A percentile compares a stretch with the other conserved stretches of the same genome.
Evolutionary conservation across 345 rosid genomes (phyloP).

Genomic region (Acer saccharum): DNA sequence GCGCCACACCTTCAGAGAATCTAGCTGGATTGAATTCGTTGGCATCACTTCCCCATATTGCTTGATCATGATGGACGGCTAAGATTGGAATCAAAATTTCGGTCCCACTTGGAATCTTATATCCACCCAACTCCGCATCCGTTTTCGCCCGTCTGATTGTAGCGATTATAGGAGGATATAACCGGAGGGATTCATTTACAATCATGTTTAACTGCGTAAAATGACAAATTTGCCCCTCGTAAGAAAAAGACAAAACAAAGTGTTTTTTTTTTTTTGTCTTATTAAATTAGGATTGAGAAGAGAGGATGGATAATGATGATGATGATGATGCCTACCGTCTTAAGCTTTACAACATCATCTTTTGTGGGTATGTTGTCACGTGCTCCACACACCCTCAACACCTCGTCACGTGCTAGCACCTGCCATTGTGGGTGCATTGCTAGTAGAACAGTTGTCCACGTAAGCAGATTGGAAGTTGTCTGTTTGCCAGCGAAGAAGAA

Average conservation of each 20-base stretch:
- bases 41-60: conserved; percentile 74
- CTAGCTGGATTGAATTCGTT: conserved; percentile 79
- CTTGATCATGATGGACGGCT: conserved; percentile 77
- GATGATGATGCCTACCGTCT: conserved; percentile 49
- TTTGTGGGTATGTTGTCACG: conserved; percentile 70
- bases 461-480: conserved; percentile 80
- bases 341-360: conserved; percentile 72
- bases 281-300: background rate
- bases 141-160: conserved; percentile 61
- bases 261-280: conserved; percentile 8
- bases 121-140: conserved; percentile 76
- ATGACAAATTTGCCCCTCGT: no score
- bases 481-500: conserved; percentile 95
- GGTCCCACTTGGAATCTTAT: conserved; percentile 72
- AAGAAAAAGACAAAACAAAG: conserved; percentile 18
- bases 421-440: conserved; percentile 92
- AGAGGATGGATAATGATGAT: background rate
- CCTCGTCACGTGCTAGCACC: conserved; percentile 82
- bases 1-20: conserved; percentile 67
- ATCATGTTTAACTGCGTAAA: conserved; percentile 63
- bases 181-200: conserved; percentile 60
- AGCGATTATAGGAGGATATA: conserved; percentile 77
- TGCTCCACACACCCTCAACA: conserved; percentile 71
- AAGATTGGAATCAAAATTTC: conserved; percentile 67
- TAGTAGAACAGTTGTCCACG: conserved; percentile 79